Percentiles rank a stretch among this genome's conserved stretches.
These are phyloP conservation scores for Trichoderma harzianum DNA, from an alignment of 2,329 filamentous ascomycete species.

Conservation along the genomic window DNA sequence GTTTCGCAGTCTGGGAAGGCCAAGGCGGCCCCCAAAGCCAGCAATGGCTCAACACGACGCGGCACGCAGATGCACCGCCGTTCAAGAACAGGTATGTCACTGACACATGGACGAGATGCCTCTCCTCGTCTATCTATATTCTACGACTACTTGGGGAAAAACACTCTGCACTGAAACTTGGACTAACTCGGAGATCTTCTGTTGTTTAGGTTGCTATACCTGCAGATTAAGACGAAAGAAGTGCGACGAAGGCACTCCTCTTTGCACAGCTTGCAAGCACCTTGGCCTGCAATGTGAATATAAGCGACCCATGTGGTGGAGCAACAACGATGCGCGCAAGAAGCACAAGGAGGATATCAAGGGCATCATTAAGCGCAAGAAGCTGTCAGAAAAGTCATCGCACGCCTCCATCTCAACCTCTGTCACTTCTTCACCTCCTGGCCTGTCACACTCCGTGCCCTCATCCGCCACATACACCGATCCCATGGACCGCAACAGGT, in stretches of 20 bases:
- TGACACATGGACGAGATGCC: not conserved
- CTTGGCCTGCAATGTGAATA: constrained; percentile 91
- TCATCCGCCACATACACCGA: constrained; percentile 80
- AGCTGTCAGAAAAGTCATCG: constrained; percentile 81
- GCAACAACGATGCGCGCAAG: constrained; percentile 80
- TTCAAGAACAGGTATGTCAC: constrained; percentile 82
- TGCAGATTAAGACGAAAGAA: constrained; percentile 66
- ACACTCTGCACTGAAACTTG: not conserved
- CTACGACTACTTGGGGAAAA: not conserved
- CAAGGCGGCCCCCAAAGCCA: constrained; percentile 55
- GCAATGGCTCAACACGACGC: constrained; percentile 57
- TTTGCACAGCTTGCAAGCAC: constrained; percentile 64
- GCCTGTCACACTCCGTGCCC: constrained; percentile 75
- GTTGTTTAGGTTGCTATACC: constrained; percentile 59
- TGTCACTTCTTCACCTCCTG: constrained; percentile 69
- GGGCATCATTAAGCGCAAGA: constrained; percentile 94
- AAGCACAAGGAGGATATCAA: constrained; percentile 95
- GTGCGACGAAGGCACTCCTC: constrained; percentile 62
- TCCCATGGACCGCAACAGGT: constrained; percentile 67
- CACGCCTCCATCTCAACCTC: constrained; percentile 50
- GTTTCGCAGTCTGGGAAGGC: constrained; percentile 56
- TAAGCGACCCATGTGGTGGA: constrained; percentile 96
- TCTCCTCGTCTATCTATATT: not conserved
- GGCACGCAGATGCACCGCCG: constrained; percentile 88
- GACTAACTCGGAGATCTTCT: not conserved